Base-by-base conservation (phyloP, 2,329 filamentous ascomycete genomes). In the Diaporthe nobilis region DNA sequence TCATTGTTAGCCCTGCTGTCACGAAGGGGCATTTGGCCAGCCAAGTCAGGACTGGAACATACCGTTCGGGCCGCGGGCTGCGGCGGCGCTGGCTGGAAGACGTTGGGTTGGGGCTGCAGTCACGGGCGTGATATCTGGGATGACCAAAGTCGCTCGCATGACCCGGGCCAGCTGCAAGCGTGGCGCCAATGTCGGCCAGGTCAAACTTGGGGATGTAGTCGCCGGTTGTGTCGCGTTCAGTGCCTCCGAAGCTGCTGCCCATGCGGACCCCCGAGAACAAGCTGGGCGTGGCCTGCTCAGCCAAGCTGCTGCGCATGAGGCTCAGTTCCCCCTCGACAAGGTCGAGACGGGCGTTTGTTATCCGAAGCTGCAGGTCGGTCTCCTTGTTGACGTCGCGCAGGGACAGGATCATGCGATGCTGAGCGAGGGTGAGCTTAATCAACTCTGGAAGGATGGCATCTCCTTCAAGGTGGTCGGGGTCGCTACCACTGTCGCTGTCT, bases 321-420 rank as follows among this genome's bases (percentile, higher is more conserved):
- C 5, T 15, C 44, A 71, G 1, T 28, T 72, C 57, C 37, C 10
- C 44, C 57, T 75, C 44, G 20, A 72, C 3, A 42, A 71, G 73
- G 37, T 44, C n/a, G 31, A 75, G 42, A 28, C 44, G 49, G 13
- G 55, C 25, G 15, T 34, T 71, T 57, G 42, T 49, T 13, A 39
- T 37, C 9, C 42, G 55, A 4, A 71, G 65, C 25, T 31, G 22
- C 22, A 34, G 6, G 22, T 10, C 34, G 15, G 87, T 37, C 47
- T 53, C 34, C n/a, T 53, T 25, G 49, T 65, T 65, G 57, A 74
- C 65, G 22, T 53, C 22, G n/a, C 75, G 71, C 17, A 78, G 74
- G 34, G 51, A 34, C 44, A 39, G 57, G 39, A 75, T 67, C 57
- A 57, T 47, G n/a, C 60, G 44, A n/a, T 68, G 31, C 17, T 75